These are phyloP conservation scores for Rhizopus arrhizus DNA, from an alignment of 371 early-diverging fungal species.

Conservation along the genomic window DNA sequence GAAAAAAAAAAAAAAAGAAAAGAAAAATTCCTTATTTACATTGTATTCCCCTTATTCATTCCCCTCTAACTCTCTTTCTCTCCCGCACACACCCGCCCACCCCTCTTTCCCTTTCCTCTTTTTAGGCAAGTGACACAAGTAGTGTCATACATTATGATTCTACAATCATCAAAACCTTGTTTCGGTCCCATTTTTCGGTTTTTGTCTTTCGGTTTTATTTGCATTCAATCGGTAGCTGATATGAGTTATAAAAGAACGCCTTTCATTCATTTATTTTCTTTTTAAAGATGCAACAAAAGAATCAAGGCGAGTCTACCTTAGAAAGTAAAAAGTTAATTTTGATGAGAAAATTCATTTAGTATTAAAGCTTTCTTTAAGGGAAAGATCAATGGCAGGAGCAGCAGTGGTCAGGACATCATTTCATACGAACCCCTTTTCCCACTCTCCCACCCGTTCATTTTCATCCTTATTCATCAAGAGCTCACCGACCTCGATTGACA, in stretches of 20 bases:
- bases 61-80: background rate
- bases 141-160: too few species aligned
- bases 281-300: background rate
- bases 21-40: constrained; percentile 1
- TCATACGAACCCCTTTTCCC: background rate
- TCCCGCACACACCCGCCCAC: background rate
- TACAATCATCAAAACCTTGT: background rate
- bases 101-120: background rate
- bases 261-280: background rate
- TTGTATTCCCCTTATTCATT: constrained; percentile 7
- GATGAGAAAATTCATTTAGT: too few species aligned
- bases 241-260: background rate
- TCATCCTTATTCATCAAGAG: constrained; percentile 19
- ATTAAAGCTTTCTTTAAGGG: background rate
- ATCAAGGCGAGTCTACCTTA: background rate
- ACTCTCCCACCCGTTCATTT: background rate
- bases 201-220: background rate
- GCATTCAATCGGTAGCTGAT: background rate
- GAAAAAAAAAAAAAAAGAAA: background rate
- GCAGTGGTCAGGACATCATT: background rate
- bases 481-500: too few species aligned
- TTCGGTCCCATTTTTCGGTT: background rate
- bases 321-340: background rate
- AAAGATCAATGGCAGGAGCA: background rate
- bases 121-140: background rate